Percentiles rank a stretch among this genome's conserved stretches.
phyloP scores from a whole-genome alignment of 208 protist species.

The Trypanosoma platydactyli region DNA sequence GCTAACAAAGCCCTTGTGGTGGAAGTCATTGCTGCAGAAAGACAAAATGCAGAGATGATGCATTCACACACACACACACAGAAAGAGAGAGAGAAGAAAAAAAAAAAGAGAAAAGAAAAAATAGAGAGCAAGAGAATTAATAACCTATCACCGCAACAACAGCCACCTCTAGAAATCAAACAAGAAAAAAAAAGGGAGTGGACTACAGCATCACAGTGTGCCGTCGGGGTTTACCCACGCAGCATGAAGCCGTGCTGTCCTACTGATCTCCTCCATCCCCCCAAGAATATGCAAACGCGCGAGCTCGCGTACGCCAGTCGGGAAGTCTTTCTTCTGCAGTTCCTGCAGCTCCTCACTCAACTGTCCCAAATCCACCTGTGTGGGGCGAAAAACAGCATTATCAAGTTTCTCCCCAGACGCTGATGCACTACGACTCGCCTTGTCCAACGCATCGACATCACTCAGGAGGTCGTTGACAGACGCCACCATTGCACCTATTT shows the following conservation, averaged over 20 bases:
- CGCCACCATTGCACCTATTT: not conserved
- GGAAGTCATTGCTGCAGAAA: constrained; percentile 5
- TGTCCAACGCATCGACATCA: constrained; percentile 25
- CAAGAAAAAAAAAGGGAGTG: not conserved
- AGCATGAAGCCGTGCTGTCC: constrained; percentile 5
- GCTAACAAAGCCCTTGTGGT: constrained; percentile 4
- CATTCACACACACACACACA: not conserved
- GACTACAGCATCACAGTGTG: constrained; percentile 3
- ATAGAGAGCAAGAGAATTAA: not conserved
- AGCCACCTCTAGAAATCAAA: not conserved
- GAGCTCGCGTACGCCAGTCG: constrained; percentile 17
- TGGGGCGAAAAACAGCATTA: not conserved
- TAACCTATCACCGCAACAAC: not conserved
- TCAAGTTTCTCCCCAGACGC: not conserved
- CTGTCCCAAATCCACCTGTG: not conserved
- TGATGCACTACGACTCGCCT: constrained; percentile 4
- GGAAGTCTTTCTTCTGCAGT: constrained; percentile 5
- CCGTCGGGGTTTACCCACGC: constrained; percentile 34
- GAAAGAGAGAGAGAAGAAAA: not conserved
- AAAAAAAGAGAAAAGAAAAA: constrained; percentile 1
- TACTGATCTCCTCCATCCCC: not conserved
- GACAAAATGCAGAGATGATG: not conserved
- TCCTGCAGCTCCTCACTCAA: constrained; percentile 10
- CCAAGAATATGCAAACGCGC: constrained; percentile 12
- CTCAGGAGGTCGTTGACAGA: constrained; percentile 15